phyloP scores from a whole-genome alignment of 169 alveolate species.

The Babesia ovata region DNA sequence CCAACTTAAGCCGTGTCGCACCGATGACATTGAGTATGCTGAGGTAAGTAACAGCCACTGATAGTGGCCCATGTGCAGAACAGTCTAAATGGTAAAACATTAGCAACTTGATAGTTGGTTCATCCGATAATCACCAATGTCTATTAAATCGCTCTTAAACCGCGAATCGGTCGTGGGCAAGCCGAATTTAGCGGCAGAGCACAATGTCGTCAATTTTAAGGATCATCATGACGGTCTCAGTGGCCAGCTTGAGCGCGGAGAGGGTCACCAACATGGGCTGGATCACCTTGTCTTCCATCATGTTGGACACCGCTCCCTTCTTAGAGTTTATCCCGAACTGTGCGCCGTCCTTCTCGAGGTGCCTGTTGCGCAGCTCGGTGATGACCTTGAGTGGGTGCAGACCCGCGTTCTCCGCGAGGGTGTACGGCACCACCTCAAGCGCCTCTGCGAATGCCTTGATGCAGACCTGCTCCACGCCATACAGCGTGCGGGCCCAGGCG shows the following conservation, averaged over 20 bases:
- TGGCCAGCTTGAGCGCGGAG: constrained; percentile 95
- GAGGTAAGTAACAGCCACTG: too few relatives aligned
- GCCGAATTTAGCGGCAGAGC: constrained; percentile 44
- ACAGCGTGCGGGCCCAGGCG: constrained; percentile 86
- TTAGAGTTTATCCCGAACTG: constrained; percentile 93
- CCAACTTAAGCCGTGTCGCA: too few relatives aligned
- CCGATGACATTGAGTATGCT: too few relatives aligned
- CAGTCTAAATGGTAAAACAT: too few relatives aligned
- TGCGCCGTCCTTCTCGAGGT: constrained; percentile 86
- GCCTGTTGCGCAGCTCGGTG: constrained; percentile 93
- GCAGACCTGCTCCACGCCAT: constrained; percentile 94
- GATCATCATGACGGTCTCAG: constrained; percentile 99
- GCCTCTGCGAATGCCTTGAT: constrained; percentile 98
- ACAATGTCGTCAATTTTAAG: constrained; percentile 98
- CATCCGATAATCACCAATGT: too few relatives aligned
- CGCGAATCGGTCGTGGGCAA: not conserved
- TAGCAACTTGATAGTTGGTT: too few relatives aligned
- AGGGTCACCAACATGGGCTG: constrained; percentile 97
- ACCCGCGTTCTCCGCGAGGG: constrained; percentile 99
- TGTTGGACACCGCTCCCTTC: constrained; percentile 85
- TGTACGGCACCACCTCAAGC: constrained; percentile 97
- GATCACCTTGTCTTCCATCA: constrained; percentile 92
- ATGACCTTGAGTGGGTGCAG: constrained; percentile 95
- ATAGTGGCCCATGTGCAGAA: not conserved
- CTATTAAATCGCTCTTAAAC: too few relatives aligned